Evolutionary conservation across 495 filamentous ascomycete genomes (phyloP).

Genomic region (Podospora comata): DNA sequence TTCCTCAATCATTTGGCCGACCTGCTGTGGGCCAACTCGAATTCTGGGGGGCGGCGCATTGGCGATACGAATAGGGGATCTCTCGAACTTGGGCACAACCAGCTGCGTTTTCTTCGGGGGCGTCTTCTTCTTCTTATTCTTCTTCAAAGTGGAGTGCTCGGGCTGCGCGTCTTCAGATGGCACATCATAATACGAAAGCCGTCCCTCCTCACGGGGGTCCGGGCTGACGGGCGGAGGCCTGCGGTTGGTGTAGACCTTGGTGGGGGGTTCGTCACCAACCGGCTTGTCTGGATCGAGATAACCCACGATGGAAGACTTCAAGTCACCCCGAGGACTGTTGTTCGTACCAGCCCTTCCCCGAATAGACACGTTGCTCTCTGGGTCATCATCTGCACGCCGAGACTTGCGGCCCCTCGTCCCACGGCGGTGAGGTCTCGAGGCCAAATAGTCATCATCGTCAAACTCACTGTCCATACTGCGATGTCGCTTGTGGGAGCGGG

Average conservation of each 20-base stretch:
- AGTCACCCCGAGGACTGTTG: background rate
- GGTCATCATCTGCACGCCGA: background rate
- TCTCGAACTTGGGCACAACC: background rate
- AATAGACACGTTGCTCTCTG: background rate
- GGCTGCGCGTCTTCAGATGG: background rate
- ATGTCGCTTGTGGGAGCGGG: background rate
- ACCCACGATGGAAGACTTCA: background rate
- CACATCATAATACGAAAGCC: constrained; percentile 23
- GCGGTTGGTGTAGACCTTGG: background rate
- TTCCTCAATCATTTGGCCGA: constrained; percentile 13
- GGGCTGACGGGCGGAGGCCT: background rate
- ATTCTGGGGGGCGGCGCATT: background rate
- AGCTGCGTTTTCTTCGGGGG: background rate
- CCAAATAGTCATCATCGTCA: background rate
- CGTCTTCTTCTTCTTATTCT: background rate
- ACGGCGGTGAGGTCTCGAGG: background rate
- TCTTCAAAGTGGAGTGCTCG: background rate
- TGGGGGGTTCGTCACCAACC: background rate
- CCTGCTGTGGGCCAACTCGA: background rate
- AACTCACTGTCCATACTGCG: background rate
- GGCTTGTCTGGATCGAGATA: background rate
- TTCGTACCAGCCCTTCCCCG: background rate
- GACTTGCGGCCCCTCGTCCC: background rate
- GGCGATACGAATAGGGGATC: background rate
- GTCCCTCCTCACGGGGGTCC: constrained; percentile 7